phyloP scores from a whole-genome alignment of 2,329 filamentous ascomycete species.

The Dendryphion nanum region DNA sequence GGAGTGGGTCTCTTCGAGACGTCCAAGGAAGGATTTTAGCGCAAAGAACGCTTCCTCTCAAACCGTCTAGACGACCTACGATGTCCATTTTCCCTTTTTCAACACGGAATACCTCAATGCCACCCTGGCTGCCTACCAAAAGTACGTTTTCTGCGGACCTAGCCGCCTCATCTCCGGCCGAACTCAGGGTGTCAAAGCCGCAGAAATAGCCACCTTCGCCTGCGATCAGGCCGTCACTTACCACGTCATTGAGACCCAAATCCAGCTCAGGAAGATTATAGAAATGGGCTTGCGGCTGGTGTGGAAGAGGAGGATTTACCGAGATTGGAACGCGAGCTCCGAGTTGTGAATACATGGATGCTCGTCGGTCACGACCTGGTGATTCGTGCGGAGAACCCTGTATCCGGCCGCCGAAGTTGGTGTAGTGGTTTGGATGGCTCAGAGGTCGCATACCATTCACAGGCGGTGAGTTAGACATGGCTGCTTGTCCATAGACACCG shows the following conservation, averaged over 20 bases:
- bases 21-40: conserved; percentile 80
- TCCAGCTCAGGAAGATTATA: conserved; percentile 74
- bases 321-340: conserved; percentile 43
- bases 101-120: conserved; percentile 72
- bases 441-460: conserved; percentile 32
- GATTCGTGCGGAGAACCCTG: conserved; percentile 32
- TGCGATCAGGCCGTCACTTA: conserved; percentile 55
- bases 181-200: conserved; percentile 70
- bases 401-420: conserved; percentile 41
- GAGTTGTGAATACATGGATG: conserved; percentile 55
- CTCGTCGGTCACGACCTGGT: conserved; percentile 42
- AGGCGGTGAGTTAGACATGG: conserved; percentile 40
- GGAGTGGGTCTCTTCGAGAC: conserved; percentile 51
- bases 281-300: conserved; percentile 74
- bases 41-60: conserved; percentile 75
- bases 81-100: conserved; percentile 70
- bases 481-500: conserved; percentile 36
- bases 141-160: conserved; percentile 61
- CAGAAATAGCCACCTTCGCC: conserved; percentile 75
- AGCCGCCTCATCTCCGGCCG: conserved; percentile 45
- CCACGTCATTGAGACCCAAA: conserved; percentile 49
- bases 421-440: conserved; percentile 48
- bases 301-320: conserved; percentile 65
- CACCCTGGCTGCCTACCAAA: conserved; percentile 76
- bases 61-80: conserved; percentile 68